A percentile compares a stretch with the other conserved stretches of the same genome.
Conservation (phyloP, 331 rosid species). For the Rhamnella rubrinervis region DNA sequence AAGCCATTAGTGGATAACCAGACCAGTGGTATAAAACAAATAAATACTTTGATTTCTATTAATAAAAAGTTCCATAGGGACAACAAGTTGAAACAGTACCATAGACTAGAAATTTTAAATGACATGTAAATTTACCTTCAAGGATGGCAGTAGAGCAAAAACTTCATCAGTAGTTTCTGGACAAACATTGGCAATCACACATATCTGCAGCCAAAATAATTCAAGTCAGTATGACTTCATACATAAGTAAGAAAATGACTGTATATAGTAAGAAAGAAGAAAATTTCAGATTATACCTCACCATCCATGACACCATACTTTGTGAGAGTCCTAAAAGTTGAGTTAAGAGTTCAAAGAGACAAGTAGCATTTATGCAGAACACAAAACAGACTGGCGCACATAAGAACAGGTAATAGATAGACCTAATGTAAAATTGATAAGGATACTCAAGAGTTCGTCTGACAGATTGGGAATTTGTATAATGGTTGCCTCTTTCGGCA, state of each 20-base stretch:
- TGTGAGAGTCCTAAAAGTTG: slow-evolving; percentile 53
- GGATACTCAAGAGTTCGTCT: slow-evolving; percentile 80
- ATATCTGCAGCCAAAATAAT: slow-evolving; percentile 52
- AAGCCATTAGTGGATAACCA: neutral
- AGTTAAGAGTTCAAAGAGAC: slow-evolving; percentile 58
- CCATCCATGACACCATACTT: slow-evolving; percentile 51
- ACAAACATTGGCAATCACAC: slow-evolving; percentile 75
- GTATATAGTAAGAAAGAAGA: slow-evolving; percentile 14
- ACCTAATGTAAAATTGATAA: slow-evolving; percentile 14
- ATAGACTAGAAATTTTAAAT: neutral
- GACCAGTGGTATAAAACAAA: neutral
- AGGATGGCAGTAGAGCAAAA: slow-evolving; percentile 76
- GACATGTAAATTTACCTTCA: slow-evolving; percentile 52
- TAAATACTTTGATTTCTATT: neutral
- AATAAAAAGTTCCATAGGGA: neutral
- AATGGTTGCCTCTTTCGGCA: slow-evolving; percentile 54
- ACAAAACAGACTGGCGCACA: neutral
- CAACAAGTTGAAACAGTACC: no score
- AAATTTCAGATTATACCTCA: slow-evolving; percentile 62
- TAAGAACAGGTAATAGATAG: neutral
- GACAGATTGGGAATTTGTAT: slow-evolving; percentile 44
- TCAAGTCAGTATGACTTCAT: slow-evolving; percentile 23
- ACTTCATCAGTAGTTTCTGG: slow-evolving; percentile 80
- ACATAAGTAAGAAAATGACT: slow-evolving; percentile 9
- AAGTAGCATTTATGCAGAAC: slow-evolving; percentile 4